Conservation (phyloP, 2,329 filamentous ascomycete species). For the Penicillium vulpinum region DNA sequence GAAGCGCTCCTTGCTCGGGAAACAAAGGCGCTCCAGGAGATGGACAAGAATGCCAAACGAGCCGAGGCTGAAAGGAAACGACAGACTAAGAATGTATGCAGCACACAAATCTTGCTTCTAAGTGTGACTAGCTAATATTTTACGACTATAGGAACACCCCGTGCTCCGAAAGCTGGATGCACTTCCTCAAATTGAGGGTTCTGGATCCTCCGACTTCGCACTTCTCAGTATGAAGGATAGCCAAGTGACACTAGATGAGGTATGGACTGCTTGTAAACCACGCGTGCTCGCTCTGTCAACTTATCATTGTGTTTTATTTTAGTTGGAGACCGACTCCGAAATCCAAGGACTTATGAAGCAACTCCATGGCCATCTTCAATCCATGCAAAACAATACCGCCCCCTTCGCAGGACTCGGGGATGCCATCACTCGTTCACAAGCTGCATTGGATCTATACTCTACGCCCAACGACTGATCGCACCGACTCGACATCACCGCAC, state of each 20-base stretch:
- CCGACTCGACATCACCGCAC: background rate
- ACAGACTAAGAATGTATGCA: conserved; percentile 43
- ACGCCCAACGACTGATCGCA: conserved; percentile 34
- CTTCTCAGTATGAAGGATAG: conserved; percentile 27
- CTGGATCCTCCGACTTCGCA: conserved; percentile 28
- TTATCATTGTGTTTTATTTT: conserved; percentile 12
- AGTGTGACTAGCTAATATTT: conserved; percentile 15
- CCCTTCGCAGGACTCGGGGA: conserved; percentile 40
- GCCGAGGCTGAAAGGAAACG: conserved; percentile 41
- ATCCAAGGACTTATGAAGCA: conserved; percentile 40
- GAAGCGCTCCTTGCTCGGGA: conserved; percentile 44
- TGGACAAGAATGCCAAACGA: conserved; percentile 46
- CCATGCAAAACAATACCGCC: conserved; percentile 45
- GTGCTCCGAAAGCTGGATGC: conserved; percentile 39
- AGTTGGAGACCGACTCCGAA: conserved; percentile 43
- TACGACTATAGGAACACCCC: conserved; percentile 39
- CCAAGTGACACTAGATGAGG: conserved; percentile 35
- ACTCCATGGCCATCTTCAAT: conserved; percentile 45
- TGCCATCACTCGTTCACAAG: conserved; percentile 40
- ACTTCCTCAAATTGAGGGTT: conserved; percentile 15
- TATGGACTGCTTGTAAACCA: conserved; percentile 18
- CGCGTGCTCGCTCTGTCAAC: background rate
- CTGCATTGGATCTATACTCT: conserved; percentile 35
- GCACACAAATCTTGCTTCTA: background rate
- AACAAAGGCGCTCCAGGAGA: conserved; percentile 41